Evolutionary conservation across 2,329 filamentous ascomycete genomes (phyloP).

Genomic region (Penicillium paneum): DNA sequence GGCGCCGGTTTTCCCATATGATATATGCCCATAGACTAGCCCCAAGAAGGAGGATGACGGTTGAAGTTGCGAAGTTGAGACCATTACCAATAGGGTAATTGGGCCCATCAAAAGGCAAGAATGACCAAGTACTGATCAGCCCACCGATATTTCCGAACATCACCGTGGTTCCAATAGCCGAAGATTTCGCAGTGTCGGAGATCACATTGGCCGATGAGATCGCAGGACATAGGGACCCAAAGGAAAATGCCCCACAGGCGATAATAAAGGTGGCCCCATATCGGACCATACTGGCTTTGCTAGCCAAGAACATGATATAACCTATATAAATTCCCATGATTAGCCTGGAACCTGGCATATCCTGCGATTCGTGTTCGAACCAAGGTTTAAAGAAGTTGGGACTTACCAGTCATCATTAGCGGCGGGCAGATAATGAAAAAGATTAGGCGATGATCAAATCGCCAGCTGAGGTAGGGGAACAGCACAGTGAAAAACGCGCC

Average conservation of each 20-base stretch:
- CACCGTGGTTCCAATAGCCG: slow-evolving; percentile 64
- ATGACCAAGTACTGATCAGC: slow-evolving; percentile 63
- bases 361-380: neutral
- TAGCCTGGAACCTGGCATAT: neutral
- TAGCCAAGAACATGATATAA: slow-evolving; percentile 68
- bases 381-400: neutral
- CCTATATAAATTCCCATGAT: slow-evolving; percentile 28
- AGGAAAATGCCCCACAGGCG: slow-evolving; percentile 60
- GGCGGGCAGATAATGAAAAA: slow-evolving; percentile 61
- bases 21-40: slow-evolving; percentile 58
- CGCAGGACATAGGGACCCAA: slow-evolving; percentile 64
- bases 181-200: slow-evolving; percentile 65
- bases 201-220: slow-evolving; percentile 68
- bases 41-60: slow-evolving; percentile 53
- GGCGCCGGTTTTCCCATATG: slow-evolving; percentile 58
- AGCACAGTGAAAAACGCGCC: slow-evolving; percentile 64
- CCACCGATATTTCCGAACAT: slow-evolving; percentile 74
- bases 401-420: slow-evolving; percentile 57
- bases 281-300: slow-evolving; percentile 50
- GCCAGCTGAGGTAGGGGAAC: slow-evolving; percentile 61
- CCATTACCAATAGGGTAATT: slow-evolving; percentile 70
- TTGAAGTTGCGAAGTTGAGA: slow-evolving; percentile 63
- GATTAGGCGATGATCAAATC: slow-evolving; percentile 57
- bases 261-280: slow-evolving; percentile 72
- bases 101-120: slow-evolving; percentile 61